Evolutionary conservation across 2,329 filamentous ascomycete genomes (phyloP).

Genomic region (Trichoderma polysporum): DNA sequence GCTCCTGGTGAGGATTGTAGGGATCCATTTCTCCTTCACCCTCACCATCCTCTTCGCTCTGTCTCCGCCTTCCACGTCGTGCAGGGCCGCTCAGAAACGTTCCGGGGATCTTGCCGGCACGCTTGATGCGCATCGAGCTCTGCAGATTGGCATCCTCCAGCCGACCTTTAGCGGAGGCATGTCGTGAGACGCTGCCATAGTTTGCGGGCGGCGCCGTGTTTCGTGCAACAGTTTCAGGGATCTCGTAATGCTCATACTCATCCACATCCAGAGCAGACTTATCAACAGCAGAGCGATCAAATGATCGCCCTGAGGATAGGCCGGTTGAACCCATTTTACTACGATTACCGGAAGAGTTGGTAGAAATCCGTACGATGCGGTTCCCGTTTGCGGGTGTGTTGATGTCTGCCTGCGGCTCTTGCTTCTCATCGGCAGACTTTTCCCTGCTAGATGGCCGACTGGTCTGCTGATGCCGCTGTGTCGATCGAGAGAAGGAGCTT

Average conservation of each 20-base stretch:
- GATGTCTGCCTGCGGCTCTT: constrained; percentile 40
- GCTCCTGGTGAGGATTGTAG: constrained; percentile 41
- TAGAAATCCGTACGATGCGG: constrained; percentile 55
- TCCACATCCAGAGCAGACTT: constrained; percentile 40
- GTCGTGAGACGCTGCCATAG: constrained; percentile 54
- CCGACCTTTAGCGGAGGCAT: constrained; percentile 50
- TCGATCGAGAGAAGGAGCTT: constrained; percentile 47
- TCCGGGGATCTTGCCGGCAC: constrained; percentile 71
- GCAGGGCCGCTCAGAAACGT: constrained; percentile 79
- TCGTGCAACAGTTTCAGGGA: constrained; percentile 50
- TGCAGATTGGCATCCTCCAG: constrained; percentile 64
- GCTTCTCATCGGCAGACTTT: constrained; percentile 42
- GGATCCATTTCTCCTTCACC: constrained; percentile 43
- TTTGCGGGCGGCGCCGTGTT: constrained; percentile 44
- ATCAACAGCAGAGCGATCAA: constrained; percentile 37
- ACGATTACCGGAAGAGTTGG: constrained; percentile 50
- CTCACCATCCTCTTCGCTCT: constrained; percentile 65
- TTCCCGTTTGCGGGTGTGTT: constrained; percentile 55
- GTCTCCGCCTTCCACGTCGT: constrained; percentile 67
- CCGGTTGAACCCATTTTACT: constrained; percentile 39
- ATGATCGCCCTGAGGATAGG: constrained; percentile 38
- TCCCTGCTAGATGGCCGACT: constrained; percentile 45
- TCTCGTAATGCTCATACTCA: constrained; percentile 47
- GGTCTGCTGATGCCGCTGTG: constrained; percentile 30
- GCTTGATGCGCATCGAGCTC: constrained; percentile 74